Evolutionary conservation across 257 asterid genomes (phyloP), one percentile per base, ranked within the genome.

Genomic region (Solanum raphanifolium): DNA sequence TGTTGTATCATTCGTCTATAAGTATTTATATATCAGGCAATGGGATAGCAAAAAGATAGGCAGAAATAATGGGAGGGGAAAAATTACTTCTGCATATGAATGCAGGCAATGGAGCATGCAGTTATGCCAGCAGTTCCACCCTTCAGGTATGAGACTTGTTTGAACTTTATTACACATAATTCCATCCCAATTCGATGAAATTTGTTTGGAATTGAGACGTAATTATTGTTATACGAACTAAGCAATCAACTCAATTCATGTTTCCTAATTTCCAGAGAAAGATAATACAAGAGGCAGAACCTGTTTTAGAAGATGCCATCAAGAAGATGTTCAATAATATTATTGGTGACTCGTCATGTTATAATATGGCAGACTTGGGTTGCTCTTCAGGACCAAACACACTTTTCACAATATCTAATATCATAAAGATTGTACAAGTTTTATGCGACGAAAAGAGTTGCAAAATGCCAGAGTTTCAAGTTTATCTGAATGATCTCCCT

Each of bases 341-440:
- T 18, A 34, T 34, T 34, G 46, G 35, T 39, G 60, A 41, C n/a
- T 29, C 5, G 23, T 52, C 62, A 52, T 82, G 90, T 87, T 60
- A 88, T 11, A 88, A 69, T 60, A 83, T 92, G 20, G 91, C 84
- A 48, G 93, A 90, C 10, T 83, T 92, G 86, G 94, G 93, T 2
- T 91, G 92, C 87, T 88, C 91, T 5, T 90, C 92, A 9, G 93
- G 93, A 23, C 92, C 92, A 3, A 91, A 91, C 75, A 79, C 95
- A 1, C 43, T 93, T 6, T 34, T 72, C 29, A 65, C 65, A 35
- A 15, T 32, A 16, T 69, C 76, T 16, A 69, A 69, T 31, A 1
- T 69, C 36, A 69, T 69, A 31, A 69, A 69, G 6, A 69, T 7
- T 15, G 11, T 69, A 29, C 76, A 69, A 3, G 46, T 21, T 6